These are phyloP conservation scores for Linderniella brevidens DNA, from an alignment of 257 asterid genomes.

Conservation along the genomic window DNA sequence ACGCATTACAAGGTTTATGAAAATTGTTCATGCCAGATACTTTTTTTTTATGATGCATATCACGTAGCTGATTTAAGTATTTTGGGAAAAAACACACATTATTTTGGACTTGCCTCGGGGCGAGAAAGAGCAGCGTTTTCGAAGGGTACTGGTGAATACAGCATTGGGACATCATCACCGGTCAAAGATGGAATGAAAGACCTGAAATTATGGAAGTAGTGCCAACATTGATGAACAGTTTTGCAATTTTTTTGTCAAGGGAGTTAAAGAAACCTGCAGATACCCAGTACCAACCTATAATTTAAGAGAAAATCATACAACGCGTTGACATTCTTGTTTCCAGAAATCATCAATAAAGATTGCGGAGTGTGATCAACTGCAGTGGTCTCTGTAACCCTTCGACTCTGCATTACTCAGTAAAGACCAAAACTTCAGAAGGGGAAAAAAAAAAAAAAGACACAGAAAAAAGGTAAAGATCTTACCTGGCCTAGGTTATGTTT, in stretches of 20 bases:
- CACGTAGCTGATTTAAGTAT: no score
- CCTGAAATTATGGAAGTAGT: conserved; percentile 29
- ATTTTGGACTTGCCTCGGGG: conserved; percentile 56
- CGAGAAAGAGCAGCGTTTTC: conserved; percentile 65
- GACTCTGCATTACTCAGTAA: conserved; percentile 35
- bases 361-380: conserved; percentile 70
- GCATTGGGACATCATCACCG: conserved; percentile 76
- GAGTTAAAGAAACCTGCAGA: conserved; percentile 2
- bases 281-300: conserved; percentile 40
- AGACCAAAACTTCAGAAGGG: conserved; percentile 9
- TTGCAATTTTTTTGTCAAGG: neutral
- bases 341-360: conserved; percentile 56
- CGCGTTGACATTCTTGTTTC: conserved; percentile 55
- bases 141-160: conserved; percentile 75
- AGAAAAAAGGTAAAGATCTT: conserved; percentile 13
- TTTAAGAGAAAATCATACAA: conserved; percentile 67
- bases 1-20: no score
- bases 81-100: neutral
- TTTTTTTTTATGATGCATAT: neutral
- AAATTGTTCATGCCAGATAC: neutral
- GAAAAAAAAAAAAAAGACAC: conserved; percentile 2
- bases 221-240: conserved; percentile 6
- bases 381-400: conserved; percentile 27
- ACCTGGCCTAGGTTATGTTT: conserved; percentile 69
- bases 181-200: conserved; percentile 38